Evolutionary conservation across 805 yeast genomes (phyloP).

Genomic region (Candida dendrica): DNA sequence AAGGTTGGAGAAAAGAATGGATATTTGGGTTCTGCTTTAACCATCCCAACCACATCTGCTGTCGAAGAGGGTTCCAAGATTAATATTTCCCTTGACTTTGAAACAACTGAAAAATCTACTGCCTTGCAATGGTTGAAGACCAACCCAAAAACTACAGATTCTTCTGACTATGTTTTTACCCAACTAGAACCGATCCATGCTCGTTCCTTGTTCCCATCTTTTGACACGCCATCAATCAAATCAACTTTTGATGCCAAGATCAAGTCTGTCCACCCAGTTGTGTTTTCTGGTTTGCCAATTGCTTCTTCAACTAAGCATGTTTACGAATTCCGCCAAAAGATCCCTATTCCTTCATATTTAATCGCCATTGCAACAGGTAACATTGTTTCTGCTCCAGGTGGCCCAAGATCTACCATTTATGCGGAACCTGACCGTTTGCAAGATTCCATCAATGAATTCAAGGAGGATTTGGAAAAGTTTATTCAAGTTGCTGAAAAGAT

Average conservation of each 20-base stretch:
- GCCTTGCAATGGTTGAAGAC: slow-evolving; percentile 76
- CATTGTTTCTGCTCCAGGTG: slow-evolving; percentile 56
- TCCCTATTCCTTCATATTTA: slow-evolving; percentile 82
- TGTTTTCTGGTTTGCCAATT: slow-evolving; percentile 59
- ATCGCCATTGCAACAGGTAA: slow-evolving; percentile 85
- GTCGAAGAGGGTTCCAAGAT: slow-evolving; percentile 7
- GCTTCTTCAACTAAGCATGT: slow-evolving; percentile 5
- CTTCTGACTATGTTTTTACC: slow-evolving; percentile 50
- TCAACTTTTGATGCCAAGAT: slow-evolving; percentile 53
- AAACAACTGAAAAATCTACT: slow-evolving; percentile 69
- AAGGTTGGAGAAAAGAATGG: slow-evolving; percentile 34
- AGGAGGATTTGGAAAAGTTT: slow-evolving; percentile 74
- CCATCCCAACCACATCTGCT: slow-evolving; percentile 21
- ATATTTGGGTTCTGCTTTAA: slow-evolving; percentile 55
- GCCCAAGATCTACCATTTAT: slow-evolving; percentile 82
- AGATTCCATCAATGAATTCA: slow-evolving; percentile 73
- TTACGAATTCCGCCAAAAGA: slow-evolving; percentile 58
- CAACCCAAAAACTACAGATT: slow-evolving; percentile 69
- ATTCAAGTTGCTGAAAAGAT: slow-evolving; percentile 69
- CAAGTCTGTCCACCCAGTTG: slow-evolving; percentile 57
- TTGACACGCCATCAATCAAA: slow-evolving; percentile 85
- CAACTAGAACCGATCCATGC: slow-evolving; percentile 93
- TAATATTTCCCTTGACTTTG: slow-evolving; percentile 40
- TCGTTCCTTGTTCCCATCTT: slow-evolving; percentile 79
- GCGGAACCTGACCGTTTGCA: slow-evolving; percentile 65